These are phyloP conservation scores for Nepenthes gracilis DNA, from an alignment of 148 eudicot species.

Conservation along the genomic window DNA sequence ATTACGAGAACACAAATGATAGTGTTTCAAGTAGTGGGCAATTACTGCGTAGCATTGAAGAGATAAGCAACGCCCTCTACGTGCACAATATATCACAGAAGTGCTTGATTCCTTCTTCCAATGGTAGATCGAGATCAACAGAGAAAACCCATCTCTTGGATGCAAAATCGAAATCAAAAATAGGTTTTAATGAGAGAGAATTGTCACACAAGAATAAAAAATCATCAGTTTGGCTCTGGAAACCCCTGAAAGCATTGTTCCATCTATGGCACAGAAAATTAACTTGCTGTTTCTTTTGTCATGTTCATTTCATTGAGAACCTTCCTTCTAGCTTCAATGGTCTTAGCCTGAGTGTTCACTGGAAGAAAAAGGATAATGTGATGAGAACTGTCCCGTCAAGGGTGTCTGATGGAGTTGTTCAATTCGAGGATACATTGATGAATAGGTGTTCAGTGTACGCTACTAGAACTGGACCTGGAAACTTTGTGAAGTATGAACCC, in stretches of 20 bases:
- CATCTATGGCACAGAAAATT: conserved; percentile 31
- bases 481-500: conserved; percentile 64
- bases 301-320: conserved; percentile 58
- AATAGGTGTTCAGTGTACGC: conserved; percentile 46
- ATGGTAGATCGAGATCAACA: conserved; percentile 10
- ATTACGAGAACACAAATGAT: conserved; percentile 12
- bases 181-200: conserved; percentile 16
- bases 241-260: conserved; percentile 54
- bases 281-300: conserved; percentile 59
- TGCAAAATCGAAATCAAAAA: conserved; percentile 12
- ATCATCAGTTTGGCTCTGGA: conserved; percentile 66
- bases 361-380: conserved; percentile 46
- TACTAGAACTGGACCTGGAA: conserved; percentile 36
- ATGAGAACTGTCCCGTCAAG: conserved; percentile 30
- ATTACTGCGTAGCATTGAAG: conserved; percentile 61
- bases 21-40: conserved; percentile 23
- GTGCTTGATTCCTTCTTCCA: conserved; percentile 21
- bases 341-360: conserved; percentile 35
- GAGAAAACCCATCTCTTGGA: conserved; percentile 11
- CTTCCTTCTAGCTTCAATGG: conserved; percentile 35
- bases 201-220: conserved; percentile 27
- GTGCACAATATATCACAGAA: conserved; percentile 23
- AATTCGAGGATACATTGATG: conserved; percentile 66
- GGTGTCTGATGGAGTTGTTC: conserved; percentile 39
- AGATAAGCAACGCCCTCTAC: conserved; percentile 59